Percentiles rank a stretch among this genome's conserved stretches.
Conservation (phyloP, 192 early-diverging fungal species). For the Funneliformis mosseae region DNA sequence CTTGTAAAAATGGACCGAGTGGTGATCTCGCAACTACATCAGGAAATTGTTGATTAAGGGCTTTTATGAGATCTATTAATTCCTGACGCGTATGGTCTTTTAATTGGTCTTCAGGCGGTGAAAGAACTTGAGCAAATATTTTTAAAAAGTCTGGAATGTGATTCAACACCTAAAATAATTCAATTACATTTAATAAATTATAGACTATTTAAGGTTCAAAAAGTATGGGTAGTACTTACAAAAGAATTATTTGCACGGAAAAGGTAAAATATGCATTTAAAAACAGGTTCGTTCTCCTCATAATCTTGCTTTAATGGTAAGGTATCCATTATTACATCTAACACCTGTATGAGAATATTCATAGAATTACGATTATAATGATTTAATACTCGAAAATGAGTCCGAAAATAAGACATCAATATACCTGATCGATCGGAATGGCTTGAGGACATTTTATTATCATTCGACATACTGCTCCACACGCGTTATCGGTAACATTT, state of each 20-base stretch:
- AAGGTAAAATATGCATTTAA: conserved; percentile 67
- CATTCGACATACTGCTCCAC: conserved; percentile 77
- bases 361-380: not conserved
- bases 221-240: conserved; percentile 36
- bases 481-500: conserved; percentile 74
- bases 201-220: not conserved
- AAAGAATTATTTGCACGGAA: conserved; percentile 56
- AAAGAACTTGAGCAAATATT: conserved; percentile 59
- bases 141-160: conserved; percentile 57
- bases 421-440: conserved; percentile 63
- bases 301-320: conserved; percentile 77
- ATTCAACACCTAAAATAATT: conserved; percentile 43
- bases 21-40: conserved; percentile 29
- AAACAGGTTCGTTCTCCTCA: conserved; percentile 79
- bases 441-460: conserved; percentile 68
- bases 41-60: conserved; percentile 53
- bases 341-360: conserved; percentile 37
- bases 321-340: conserved; percentile 66
- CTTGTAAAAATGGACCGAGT: conserved; percentile 14
- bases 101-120: conserved; percentile 60
- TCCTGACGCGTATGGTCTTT: conserved; percentile 54
- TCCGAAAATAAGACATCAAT: not conserved
- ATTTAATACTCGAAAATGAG: not conserved
- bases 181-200: not conserved
- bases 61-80: conserved; percentile 61